Evolutionary conservation across 108 stramenopile species (phyloP).

Genomic region (Pseudonitzschia multiseries): DNA sequence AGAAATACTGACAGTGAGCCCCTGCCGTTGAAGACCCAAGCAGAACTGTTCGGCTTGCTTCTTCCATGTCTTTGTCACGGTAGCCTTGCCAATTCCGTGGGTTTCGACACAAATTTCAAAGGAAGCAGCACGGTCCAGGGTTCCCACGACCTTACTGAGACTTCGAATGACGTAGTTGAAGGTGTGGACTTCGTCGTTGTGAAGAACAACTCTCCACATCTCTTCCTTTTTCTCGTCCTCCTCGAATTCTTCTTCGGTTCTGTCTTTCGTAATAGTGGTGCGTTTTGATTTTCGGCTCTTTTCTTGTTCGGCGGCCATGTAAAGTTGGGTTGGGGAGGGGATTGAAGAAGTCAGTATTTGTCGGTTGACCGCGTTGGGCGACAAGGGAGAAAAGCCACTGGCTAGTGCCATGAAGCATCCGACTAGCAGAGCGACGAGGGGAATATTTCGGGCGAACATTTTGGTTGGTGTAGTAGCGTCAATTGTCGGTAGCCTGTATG

Average conservation of each 20-base stretch:
- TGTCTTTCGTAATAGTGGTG: constrained; percentile 67
- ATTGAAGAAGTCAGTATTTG: background rate
- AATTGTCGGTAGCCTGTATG: no score
- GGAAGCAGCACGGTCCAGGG: constrained; percentile 84
- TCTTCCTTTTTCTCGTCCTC: constrained; percentile 67
- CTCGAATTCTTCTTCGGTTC: constrained; percentile 74
- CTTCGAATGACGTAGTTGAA: constrained; percentile 94
- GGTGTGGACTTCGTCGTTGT: constrained; percentile 96
- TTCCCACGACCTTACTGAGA: constrained; percentile 86
- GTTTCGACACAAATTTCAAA: constrained; percentile 90
- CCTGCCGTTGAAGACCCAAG: constrained; percentile 84
- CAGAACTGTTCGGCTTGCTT: constrained; percentile 89
- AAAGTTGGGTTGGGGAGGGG: constrained; percentile 35
- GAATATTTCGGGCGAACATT: constrained; percentile 1
- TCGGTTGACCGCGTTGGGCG: background rate
- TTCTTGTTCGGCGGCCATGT: constrained; percentile 54
- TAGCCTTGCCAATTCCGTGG: constrained; percentile 92
- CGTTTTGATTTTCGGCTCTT: constrained; percentile 52
- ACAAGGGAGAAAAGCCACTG: constrained; percentile 19
- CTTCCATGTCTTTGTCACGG: constrained; percentile 90
- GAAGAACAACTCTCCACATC: constrained; percentile 90
- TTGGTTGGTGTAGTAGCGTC: background rate
- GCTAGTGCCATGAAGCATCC: constrained; percentile 12
- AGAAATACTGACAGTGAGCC: constrained; percentile 91
- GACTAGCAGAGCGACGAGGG: background rate